Conservation (phyloP, 2,329 filamentous ascomycete genomes). For the Diaporthe ilicicola region DNA sequence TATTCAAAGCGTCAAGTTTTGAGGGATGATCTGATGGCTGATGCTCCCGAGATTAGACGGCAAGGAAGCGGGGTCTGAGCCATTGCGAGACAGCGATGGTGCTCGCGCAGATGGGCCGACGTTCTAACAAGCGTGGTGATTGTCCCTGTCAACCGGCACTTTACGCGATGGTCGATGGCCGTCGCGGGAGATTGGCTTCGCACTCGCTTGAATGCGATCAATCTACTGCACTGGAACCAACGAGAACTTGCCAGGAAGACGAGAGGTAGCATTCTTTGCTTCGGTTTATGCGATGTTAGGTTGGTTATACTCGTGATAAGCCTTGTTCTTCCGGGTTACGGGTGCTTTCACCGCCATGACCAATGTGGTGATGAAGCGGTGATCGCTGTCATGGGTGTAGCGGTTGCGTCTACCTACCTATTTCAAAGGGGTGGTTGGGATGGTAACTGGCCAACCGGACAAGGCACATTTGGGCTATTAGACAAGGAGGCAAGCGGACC, state of each 20-base stretch:
- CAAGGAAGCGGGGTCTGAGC: conserved; percentile 5
- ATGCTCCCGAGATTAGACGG: conserved; percentile 23
- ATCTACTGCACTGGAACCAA: neutral
- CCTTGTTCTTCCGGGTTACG: neutral
- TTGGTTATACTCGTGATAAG: neutral
- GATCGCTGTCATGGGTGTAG: neutral
- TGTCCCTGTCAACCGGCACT: neutral
- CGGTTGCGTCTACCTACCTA: neutral
- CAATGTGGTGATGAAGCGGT: neutral
- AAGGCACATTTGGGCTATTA: neutral
- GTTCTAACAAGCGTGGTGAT: neutral
- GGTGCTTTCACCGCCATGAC: neutral
- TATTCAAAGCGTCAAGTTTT: neutral
- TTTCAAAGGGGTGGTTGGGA: neutral
- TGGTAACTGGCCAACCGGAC: neutral
- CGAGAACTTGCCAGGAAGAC: neutral
- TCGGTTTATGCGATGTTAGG: neutral
- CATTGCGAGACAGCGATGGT: neutral
- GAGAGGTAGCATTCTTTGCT: neutral
- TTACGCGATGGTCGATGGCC: neutral
- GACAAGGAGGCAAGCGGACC: neutral
- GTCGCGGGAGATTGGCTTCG: conserved; percentile 1
- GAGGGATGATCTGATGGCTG: conserved; percentile 23
- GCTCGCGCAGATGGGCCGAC: neutral
- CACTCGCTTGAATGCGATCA: conserved; percentile 15